These are phyloP conservation scores for Phylloporus arenicola DNA, from an alignment of 768 basidiomycete species.

Conservation along the genomic window DNA sequence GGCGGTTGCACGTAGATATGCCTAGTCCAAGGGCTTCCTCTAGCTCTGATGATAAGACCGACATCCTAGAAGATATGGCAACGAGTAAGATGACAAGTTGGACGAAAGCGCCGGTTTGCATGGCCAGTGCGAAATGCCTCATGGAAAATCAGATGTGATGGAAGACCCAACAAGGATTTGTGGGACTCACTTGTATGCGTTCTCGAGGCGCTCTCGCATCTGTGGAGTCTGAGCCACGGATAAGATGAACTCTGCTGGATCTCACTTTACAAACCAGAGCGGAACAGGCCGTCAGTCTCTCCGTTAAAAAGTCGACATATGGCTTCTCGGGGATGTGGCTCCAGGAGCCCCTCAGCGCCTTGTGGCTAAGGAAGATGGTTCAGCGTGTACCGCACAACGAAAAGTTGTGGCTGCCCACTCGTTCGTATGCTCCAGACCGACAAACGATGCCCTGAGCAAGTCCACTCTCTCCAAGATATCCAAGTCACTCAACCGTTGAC, in stretches of 20 bases:
- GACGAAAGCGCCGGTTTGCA: slow-evolving; percentile 72
- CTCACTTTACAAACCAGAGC: slow-evolving; percentile 46
- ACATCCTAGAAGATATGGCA: slow-evolving; percentile 58
- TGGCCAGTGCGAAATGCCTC: slow-evolving; percentile 57
- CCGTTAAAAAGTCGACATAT: slow-evolving; percentile 31
- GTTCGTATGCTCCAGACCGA: slow-evolving; percentile 22
- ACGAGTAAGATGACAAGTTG: slow-evolving; percentile 59
- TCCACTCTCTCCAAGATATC: slow-evolving; percentile 20
- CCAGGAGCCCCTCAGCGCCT: slow-evolving; percentile 58
- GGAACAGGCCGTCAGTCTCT: slow-evolving; percentile 33
- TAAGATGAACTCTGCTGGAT: background rate
- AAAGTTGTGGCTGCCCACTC: slow-evolving; percentile 15
- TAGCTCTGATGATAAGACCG: slow-evolving; percentile 41
- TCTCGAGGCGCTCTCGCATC: slow-evolving; percentile 42
- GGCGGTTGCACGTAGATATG: slow-evolving; percentile 22
- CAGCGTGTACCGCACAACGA: background rate
- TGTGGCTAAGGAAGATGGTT: slow-evolving; percentile 36
- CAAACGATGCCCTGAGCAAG: slow-evolving; percentile 24
- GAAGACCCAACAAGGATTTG: background rate
- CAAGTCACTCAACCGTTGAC: slow-evolving; percentile 16
- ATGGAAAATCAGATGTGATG: background rate
- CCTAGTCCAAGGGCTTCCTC: slow-evolving; percentile 32
- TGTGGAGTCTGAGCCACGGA: slow-evolving; percentile 20
- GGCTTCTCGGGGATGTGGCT: slow-evolving; percentile 46
- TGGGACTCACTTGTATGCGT: slow-evolving; percentile 48